Conservation (phyloP, 2,329 filamentous ascomycete species). For the Claviceps sp. region DNA sequence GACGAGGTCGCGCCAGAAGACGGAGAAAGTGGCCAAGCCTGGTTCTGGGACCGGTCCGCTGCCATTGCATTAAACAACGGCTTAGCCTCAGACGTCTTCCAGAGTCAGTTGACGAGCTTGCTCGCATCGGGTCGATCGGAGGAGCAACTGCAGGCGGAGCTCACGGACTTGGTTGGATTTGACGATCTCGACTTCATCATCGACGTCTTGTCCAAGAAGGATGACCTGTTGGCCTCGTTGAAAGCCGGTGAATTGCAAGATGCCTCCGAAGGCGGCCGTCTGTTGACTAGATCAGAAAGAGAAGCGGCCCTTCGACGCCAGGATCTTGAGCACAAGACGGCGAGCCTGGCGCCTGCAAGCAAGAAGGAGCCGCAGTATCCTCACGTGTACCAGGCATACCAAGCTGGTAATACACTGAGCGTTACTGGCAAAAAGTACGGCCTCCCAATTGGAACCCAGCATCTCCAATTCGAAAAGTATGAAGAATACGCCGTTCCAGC, state of each 20-base stretch:
- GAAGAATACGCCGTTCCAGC: conserved; percentile 85
- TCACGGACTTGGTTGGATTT: conserved; percentile 84
- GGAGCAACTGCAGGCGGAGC: conserved; percentile 78
- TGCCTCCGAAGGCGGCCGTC: conserved; percentile 26
- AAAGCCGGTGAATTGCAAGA: conserved; percentile 18
- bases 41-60: conserved; percentile 59
- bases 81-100: conserved; percentile 55
- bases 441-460: conserved; percentile 62
- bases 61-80: conserved; percentile 53
- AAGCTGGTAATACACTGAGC: conserved; percentile 75
- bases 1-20: conserved; percentile 30
- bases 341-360: conserved; percentile 55
- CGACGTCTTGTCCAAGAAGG: conserved; percentile 68
- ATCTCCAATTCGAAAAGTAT: conserved; percentile 61
- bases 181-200: conserved; percentile 89
- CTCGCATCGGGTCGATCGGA: conserved; percentile 55
- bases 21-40: conserved; percentile 38
- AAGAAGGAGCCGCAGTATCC: conserved; percentile 69
- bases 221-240: conserved; percentile 45
- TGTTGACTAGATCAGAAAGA: conserved; percentile 65
- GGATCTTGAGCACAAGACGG: conserved; percentile 74
- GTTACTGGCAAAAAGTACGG: conserved; percentile 69
- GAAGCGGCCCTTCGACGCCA: conserved; percentile 63
- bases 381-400: conserved; percentile 78
- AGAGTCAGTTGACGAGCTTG: conserved; percentile 63